These are phyloP conservation scores for Cynanchum wilfordii DNA, from an alignment of 257 asterid species.

Conservation along the genomic window DNA sequence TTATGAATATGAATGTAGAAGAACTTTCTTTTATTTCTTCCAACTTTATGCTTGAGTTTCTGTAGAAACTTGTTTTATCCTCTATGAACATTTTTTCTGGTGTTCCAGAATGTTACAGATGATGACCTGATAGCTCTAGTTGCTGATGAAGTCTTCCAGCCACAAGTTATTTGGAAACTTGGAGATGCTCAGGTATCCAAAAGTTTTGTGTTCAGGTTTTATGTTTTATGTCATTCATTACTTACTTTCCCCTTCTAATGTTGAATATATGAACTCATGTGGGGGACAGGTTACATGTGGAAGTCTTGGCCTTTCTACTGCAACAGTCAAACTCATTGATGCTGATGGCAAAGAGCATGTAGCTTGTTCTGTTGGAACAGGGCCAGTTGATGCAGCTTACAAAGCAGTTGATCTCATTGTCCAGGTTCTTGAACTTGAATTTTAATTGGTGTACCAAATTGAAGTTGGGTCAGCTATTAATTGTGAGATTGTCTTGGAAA, in stretches of 20 bases:
- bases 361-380: constrained; percentile 89
- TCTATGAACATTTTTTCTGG: constrained; percentile 14
- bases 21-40: not conserved
- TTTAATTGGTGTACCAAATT: constrained; percentile 10
- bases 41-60: not conserved
- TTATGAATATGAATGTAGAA: no score
- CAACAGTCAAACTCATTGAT: constrained; percentile 76
- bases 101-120: constrained; percentile 58
- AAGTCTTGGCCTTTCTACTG: constrained; percentile 90
- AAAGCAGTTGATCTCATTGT: constrained; percentile 83
- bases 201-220: constrained; percentile 5
- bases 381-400: constrained; percentile 97
- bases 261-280: not conserved
- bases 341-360: constrained; percentile 56
- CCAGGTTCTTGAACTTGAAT: constrained; percentile 48
- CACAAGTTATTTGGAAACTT: constrained; percentile 69
- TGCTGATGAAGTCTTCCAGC: constrained; percentile 89
- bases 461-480: not conserved
- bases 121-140: constrained; percentile 79
- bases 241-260: not conserved
- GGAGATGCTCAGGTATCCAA: constrained; percentile 68
- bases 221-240: constrained; percentile 5
- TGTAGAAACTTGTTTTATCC: not conserved
- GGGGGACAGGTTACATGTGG: constrained; percentile 82
- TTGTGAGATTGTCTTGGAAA: not conserved